A percentile compares a stretch with the other conserved stretches of the same genome.
These are phyloP conservation scores for Phaeoacremonium minimum DNA, from an alignment of 2,329 filamentous ascomycete genomes.

Conservation along the genomic window DNA sequence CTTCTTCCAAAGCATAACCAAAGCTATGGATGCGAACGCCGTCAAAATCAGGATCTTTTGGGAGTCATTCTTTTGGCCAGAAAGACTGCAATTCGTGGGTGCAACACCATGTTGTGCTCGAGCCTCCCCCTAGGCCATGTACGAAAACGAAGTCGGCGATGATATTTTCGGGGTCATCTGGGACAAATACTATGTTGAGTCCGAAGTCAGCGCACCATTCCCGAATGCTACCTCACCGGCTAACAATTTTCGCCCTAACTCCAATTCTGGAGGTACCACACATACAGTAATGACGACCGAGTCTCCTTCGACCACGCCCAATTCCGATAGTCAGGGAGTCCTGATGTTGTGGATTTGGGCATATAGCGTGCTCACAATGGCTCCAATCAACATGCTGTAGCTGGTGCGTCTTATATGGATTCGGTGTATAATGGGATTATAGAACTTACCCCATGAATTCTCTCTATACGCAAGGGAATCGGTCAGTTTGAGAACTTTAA, in stretches of 20 bases:
- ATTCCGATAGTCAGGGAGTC: neutral
- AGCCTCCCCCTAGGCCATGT: too few species aligned
- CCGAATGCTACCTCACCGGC: neutral
- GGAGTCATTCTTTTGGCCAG: too few species aligned
- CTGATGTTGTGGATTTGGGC: neutral
- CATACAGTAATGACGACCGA: neutral
- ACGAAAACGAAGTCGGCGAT: too few species aligned
- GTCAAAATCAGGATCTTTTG: too few species aligned
- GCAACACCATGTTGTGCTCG: too few species aligned
- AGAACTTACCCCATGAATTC: slow-evolving; percentile 7
- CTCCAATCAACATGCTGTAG: neutral
- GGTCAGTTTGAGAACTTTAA: too few species aligned
- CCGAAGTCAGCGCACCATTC: neutral
- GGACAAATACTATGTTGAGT: too few species aligned
- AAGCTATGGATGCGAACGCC: too few species aligned
- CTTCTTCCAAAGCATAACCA: too few species aligned
- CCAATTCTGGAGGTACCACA: neutral
- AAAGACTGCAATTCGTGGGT: too few species aligned
- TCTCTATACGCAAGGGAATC: slow-evolving; percentile 11
- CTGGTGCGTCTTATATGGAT: slow-evolving; percentile 1
- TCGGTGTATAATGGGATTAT: neutral
- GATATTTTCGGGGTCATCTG: too few species aligned
- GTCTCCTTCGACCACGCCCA: neutral
- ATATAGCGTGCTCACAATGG: neutral
- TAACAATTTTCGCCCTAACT: neutral